Evolutionary conservation across 257 asterid species (phyloP).

Genomic region (Rubia yunnanensis): DNA sequence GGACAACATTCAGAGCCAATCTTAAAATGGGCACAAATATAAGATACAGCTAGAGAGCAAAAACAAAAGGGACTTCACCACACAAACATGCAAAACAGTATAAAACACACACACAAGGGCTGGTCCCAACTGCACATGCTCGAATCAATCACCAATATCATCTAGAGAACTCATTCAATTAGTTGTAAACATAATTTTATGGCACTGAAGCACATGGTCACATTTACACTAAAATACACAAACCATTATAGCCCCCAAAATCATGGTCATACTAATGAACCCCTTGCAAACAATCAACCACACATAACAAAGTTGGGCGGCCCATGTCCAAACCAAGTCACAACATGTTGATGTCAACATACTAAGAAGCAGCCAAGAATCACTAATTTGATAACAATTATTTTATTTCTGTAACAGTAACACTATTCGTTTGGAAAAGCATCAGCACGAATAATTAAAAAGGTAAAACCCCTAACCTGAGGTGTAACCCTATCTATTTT

Average conservation of each 20-base stretch:
- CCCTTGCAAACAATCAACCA: neutral
- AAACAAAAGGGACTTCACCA: neutral
- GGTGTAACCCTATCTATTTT: no score
- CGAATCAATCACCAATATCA: neutral
- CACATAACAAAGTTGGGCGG: neutral
- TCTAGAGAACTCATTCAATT: neutral
- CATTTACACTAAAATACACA: neutral
- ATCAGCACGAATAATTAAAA: no score
- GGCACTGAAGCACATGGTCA: neutral
- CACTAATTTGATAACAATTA: no score
- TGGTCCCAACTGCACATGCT: neutral
- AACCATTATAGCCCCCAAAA: neutral
- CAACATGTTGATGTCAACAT: conserved; percentile 18
- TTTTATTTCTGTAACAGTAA: no score
- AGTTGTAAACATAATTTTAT: neutral
- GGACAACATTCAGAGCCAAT: conserved; percentile 1
- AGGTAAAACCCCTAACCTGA: no score
- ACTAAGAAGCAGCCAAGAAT: no score
- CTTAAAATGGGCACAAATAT: neutral
- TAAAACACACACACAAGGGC: neutral
- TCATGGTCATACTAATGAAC: no score
- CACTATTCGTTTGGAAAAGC: conserved; percentile 23
- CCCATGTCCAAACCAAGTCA: conserved; percentile 24
- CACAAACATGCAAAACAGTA: neutral
- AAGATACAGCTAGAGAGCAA: neutral